Base-by-base conservation (phyloP, 2,329 filamentous ascomycete genomes). In the Nannizziopsis arthrosporioides region DNA sequence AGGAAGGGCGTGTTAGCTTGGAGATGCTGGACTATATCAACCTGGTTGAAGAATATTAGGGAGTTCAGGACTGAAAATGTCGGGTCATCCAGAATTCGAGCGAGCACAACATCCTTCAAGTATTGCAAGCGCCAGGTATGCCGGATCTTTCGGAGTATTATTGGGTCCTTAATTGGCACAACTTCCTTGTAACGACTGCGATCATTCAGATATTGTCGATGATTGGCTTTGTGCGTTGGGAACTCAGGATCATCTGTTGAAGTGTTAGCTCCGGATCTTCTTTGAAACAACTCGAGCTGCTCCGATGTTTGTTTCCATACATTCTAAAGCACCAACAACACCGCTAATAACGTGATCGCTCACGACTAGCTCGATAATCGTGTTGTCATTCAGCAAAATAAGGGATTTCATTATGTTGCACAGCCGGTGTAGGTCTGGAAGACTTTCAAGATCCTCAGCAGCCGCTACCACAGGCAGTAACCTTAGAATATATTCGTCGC, bases 381-480 rank as follows among this genome's bases (percentile, higher is more conserved):
- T 77, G 27, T 84, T 94, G 63, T 98, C 92, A 68, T 96, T 98
- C 54, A 96, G 78, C 46, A 96, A 73, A 47, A 98, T 93, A 49
- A 96, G 77, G 51, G 84, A 84, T 73, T 98, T 98, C 85, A 95
- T 92, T 63, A 98, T 95, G 64, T 88, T 94, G 77, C 92, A 98
- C 40, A 98, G 73, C 42, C 85, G 80, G 65, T 96, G 92, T 51
- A 98, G 71, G 61, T 96, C 90, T 17, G 78, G 69, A 7, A 94
- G 71, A 63, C 85, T 89, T 67, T 98, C 87, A 51, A 94, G 76
- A 59, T 94, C 86, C 66, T 98, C 92, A 8, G 92, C 90, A 69
- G 85, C 82, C 51, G 85, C 78, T 41, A 98, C 85, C 44, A 96
- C 67, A 1, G 87, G 87, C 44, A 92, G 82, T 44, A 98, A 73